Percentiles rank a stretch among this genome's conserved stretches.
Evolutionary conservation across 2,329 filamentous ascomycete genomes (phyloP).

Genomic region (Penicillium sp.): DNA sequence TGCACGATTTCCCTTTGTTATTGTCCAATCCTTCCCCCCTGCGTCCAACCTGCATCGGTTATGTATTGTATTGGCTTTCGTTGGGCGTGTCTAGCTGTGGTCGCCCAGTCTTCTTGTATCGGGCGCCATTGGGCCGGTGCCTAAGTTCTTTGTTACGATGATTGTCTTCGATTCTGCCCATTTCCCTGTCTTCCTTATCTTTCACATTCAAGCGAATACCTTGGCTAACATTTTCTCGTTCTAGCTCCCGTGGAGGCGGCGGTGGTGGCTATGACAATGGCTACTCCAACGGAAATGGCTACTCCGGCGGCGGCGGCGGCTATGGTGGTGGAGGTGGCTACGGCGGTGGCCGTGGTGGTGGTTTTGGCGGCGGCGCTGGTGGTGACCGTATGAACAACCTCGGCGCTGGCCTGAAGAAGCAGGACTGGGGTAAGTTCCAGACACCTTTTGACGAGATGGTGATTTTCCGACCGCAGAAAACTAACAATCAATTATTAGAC

Average conservation of each 20-base stretch:
- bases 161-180: background rate
- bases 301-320: constrained; percentile 16
- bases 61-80: background rate
- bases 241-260: constrained; percentile 46
- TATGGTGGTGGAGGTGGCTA: constrained; percentile 31
- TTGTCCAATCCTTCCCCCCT: background rate
- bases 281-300: constrained; percentile 44
- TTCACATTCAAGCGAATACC: background rate
- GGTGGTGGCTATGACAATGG: constrained; percentile 53
- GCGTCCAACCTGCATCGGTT: background rate
- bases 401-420: constrained; percentile 81
- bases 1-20: background rate
- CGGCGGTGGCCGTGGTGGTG: constrained; percentile 31
- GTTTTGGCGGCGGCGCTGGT: constrained; percentile 57
- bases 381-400: constrained; percentile 95
- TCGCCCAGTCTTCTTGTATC: background rate
- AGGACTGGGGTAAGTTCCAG: constrained; percentile 74
- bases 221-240: constrained; percentile 11
- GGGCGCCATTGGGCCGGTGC: background rate
- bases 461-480: constrained; percentile 7
- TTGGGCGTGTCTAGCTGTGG: background rate
- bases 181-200: background rate
- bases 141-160: background rate
- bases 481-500: constrained; percentile 57
- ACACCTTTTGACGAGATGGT: background rate